Evolutionary conservation across 306 rosid species (phyloP), one percentile per base, ranked within the genome.

Genomic region (Carpinus fangiana): DNA sequence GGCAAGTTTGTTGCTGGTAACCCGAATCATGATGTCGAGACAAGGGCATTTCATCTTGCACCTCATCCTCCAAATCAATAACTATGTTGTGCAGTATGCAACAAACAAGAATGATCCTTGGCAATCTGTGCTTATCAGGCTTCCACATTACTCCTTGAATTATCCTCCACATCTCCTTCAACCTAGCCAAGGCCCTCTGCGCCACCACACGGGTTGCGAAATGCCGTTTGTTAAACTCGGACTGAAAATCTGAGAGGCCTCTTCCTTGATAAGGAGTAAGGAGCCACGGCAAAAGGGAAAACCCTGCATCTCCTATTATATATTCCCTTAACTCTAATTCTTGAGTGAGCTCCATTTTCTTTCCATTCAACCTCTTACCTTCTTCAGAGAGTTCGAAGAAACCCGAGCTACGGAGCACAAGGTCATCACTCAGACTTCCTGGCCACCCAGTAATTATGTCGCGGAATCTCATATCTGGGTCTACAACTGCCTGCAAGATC

Each of bases 381-480:
- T 90, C 93, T 83, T 90, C 90, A 38, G 81, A 84, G 61, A 83
- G 83, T 72, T 77, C 84, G 90, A 81, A 90, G 68, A 94, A 87
- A 12, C 88, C 56, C 5, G 94, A 94, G 79, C 93, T 90, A 79
- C 28, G 76, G 20, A 94, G 94, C 56, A 89, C 89, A n/a, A 57
- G 46, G 18, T 82, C 84, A 48, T 94, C 97, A 12, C 88, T 87
- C 75, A 92, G 31, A 76, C 96, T 94, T 81, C 98, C 97, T 1
- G 98, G 98, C 96, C 98, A 94, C 56, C 98, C 97, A 4, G 93
- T 77, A 71, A 92, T 82, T 80, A 94, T 77, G 86, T 89, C 90
- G 13, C 89, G 86, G 83, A 94, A 90, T 86, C 92, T 90, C 90
- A 90, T 74, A 72, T 88, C 87, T 0, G 96, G 89, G 77, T 94